Percentiles rank a stretch among this genome's conserved stretches.
Conservation (phyloP, 306 rosid genomes). For the Clitoria ternatea region DNA sequence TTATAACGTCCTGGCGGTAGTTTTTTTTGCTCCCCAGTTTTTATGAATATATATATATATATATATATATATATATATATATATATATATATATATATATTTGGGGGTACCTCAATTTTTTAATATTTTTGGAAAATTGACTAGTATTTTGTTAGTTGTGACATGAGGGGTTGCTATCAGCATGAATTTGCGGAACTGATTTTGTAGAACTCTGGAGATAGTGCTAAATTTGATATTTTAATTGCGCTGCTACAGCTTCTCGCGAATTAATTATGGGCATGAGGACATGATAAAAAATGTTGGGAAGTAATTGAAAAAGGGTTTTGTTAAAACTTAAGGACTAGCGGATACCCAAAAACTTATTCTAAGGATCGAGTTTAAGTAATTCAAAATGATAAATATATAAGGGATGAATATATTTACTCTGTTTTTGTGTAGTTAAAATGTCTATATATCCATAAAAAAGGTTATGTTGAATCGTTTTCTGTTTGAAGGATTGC, state of each 20-base stretch:
- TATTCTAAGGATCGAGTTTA: too few species aligned
- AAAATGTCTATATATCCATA: too few species aligned
- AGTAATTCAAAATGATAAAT: too few species aligned
- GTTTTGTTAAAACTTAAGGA: too few species aligned
- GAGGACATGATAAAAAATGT: neutral
- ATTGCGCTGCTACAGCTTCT: neutral
- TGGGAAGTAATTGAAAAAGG: neutral
- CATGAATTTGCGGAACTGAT: slow-evolving; percentile 23
- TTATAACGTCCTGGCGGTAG: slow-evolving; percentile 33
- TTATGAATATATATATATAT: slow-evolving; percentile 25
- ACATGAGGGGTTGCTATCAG: slow-evolving; percentile 8
- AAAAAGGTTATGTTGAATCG: too few species aligned
- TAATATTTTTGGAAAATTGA: neutral
- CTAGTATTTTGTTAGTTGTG: slow-evolving; percentile 16
- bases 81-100: slow-evolving; percentile 13
- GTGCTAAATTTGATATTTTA: slow-evolving; percentile 6
- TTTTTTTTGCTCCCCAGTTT: slow-evolving; percentile 33
- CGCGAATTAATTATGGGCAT: neutral
- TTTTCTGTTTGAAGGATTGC: too few species aligned
- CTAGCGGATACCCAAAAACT: too few species aligned
- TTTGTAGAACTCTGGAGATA: neutral
- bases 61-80: slow-evolving; percentile 23
- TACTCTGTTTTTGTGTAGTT: too few species aligned
- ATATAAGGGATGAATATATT: too few species aligned
- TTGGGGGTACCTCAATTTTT: slow-evolving; percentile 11